These are phyloP conservation scores for Eucalyptus sp. DNA, from an alignment of 345 rosid genomes.

Conservation along the genomic window DNA sequence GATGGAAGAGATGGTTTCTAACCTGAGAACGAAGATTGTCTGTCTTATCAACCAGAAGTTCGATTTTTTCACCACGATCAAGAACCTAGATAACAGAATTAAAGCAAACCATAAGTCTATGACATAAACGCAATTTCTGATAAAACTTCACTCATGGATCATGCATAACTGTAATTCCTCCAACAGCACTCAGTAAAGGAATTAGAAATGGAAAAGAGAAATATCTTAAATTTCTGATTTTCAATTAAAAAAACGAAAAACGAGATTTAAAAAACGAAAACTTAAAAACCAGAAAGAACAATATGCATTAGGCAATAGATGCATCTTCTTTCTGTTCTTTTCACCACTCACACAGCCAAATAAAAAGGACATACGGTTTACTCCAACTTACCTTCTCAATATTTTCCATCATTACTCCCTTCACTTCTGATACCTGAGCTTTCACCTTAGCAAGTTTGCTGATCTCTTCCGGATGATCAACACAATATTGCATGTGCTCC, in stretches of 20 bases:
- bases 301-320: background rate
- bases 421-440: constrained; percentile 87
- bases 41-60: constrained; percentile 67
- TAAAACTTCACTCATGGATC: background rate
- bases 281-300: background rate
- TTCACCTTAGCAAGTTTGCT: constrained; percentile 76
- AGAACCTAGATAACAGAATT: constrained; percentile 32
- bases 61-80: constrained; percentile 79
- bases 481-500: constrained; percentile 60
- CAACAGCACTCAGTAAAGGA: background rate
- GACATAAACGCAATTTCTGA: background rate
- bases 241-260: background rate
- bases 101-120: background rate
- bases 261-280: background rate
- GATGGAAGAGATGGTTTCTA: background rate
- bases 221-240: background rate
- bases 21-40: constrained; percentile 76
- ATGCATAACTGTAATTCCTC: background rate
- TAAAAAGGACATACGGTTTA: background rate
- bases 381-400: constrained; percentile 56
- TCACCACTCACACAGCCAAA: background rate
- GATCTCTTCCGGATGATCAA: constrained; percentile 75
- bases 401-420: constrained; percentile 93
- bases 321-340: background rate
- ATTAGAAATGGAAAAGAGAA: background rate